Base-by-base conservation (phyloP, 2,329 filamentous ascomycete species). In the Pestalotiopsis sp. region DNA sequence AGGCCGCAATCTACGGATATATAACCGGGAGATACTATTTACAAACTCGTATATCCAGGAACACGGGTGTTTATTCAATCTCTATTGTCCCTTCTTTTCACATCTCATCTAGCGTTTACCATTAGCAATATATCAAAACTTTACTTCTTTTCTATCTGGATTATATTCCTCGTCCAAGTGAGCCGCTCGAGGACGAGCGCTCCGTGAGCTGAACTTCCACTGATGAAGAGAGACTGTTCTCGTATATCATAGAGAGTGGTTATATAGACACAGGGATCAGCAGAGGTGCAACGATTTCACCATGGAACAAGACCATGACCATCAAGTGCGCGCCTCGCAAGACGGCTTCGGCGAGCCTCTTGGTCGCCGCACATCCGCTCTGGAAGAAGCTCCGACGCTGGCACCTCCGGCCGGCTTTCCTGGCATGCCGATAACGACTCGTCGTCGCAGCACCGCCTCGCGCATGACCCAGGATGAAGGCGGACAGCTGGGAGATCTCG, bases 391-490 rank as follows among this genome's bases (percentile, higher is more conserved):
- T 1, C 36, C 62, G 7, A 65, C 62, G 17, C 20, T 65, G 62
- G 45, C 27, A 17, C 62, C 62, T 49, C 62, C 62, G 7, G 38
- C 62, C 25, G 62, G 62, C 5, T 65, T 65, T 45, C 62, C 62
- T 13, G 62, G 62, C 23, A 65, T 65, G 62, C 62, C 62, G n/a
- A 65, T 56, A 13, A 56, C 38, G 13, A 63, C 57, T 27, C 59
- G 62, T 27, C 62, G 62, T 12, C 38, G 62, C n/a, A 65, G 62
- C 45, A 65, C 62, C n/a, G 62, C 62, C 23, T 65, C 62, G 9
- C 23, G 62, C n/a, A 56, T 65, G 62, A 52, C 62, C n/a, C 38
- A 49, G 25, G 62, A 65, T 7, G 31, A 38, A 23, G 59, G 59
- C 5, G 36, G 49, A 14, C 62, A 20, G 4, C 38, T 12, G 38